Evolutionary conservation across 257 asterid genomes (phyloP).

Genomic region (Ajuga chamaepitys): DNA sequence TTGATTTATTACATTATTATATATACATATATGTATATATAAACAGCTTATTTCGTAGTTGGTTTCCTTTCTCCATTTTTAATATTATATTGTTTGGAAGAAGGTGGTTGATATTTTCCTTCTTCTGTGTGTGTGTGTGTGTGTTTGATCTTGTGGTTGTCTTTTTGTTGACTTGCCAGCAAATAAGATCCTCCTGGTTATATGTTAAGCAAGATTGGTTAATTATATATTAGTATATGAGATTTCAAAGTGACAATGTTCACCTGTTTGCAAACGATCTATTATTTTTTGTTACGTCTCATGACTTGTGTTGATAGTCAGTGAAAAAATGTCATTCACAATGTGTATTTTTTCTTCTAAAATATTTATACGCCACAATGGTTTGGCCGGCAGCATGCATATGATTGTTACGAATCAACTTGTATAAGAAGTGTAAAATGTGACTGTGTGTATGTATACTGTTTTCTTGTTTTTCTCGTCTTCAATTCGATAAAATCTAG

Average conservation of each 20-base stretch:
- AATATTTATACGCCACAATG: not conserved
- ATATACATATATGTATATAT: not conserved
- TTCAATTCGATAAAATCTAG: slow-evolving; percentile 12
- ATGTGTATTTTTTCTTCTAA: not conserved
- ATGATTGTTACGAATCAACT: not conserved
- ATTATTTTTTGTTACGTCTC: not conserved
- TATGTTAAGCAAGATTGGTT: slow-evolving; percentile 5
- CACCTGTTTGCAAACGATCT: not conserved
- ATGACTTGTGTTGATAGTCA: not conserved
- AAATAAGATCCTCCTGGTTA: slow-evolving; percentile 14
- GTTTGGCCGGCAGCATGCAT: not conserved
- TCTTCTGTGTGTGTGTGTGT: not conserved
- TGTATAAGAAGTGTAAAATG: not conserved
- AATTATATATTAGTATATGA: not conserved
- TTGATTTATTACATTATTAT: not conserved
- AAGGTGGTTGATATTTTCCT: not conserved
- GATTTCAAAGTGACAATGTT: not conserved
- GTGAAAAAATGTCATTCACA: not conserved
- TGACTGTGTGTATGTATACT: not conserved
- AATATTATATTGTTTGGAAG: not conserved
- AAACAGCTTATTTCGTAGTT: too few relatives aligned
- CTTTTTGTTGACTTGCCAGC: slow-evolving; percentile 25
- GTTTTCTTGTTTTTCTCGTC: not conserved
- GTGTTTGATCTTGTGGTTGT: slow-evolving; percentile 17
- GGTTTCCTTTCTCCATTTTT: not conserved